Percentiles rank a stretch among this genome's conserved stretches.
Conservation (phyloP, 2,329 filamentous ascomycete species). For the Cyclaneusma minus region DNA sequence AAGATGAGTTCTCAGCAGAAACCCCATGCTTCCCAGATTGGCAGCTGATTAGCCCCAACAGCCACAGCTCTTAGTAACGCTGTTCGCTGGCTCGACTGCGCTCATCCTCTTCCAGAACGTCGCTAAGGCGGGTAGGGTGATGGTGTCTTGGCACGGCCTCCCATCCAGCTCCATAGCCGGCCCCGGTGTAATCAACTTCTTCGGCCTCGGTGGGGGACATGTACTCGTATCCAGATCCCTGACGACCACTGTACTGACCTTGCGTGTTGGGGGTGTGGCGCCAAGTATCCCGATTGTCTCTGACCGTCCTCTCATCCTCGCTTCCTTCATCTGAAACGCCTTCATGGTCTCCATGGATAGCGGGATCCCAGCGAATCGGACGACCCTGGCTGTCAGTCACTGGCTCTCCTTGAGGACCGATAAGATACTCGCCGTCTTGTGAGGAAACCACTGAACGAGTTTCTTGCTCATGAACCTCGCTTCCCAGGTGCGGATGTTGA, state of each 20-base stretch:
- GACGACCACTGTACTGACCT: conserved; percentile 4
- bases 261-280: conserved; percentile 6
- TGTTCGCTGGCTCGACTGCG: conserved; percentile 60
- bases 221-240: conserved; percentile 13
- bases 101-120: conserved; percentile 79
- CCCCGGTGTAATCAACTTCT: conserved; percentile 46
- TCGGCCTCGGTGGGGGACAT: conserved; percentile 2
- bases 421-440: too few species aligned
- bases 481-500: conserved; percentile 18
- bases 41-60: too few species aligned
- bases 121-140: conserved; percentile 76
- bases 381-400: too few species aligned
- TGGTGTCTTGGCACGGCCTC: conserved; percentile 66
- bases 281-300: too few species aligned
- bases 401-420: too few species aligned
- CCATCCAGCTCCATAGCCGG: conserved; percentile 59
- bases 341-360: too few species aligned
- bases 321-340: too few species aligned
- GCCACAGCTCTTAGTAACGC: conserved; percentile 28
- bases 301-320: too few species aligned
- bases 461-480: conserved; percentile 13
- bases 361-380: too few species aligned
- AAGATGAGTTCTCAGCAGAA: too few species aligned
- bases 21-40: too few species aligned
- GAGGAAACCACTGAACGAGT: too few species aligned